Evolutionary conservation across 1,139 yeast species (phyloP).

Genomic region (Yamadazyma dushanensis): DNA sequence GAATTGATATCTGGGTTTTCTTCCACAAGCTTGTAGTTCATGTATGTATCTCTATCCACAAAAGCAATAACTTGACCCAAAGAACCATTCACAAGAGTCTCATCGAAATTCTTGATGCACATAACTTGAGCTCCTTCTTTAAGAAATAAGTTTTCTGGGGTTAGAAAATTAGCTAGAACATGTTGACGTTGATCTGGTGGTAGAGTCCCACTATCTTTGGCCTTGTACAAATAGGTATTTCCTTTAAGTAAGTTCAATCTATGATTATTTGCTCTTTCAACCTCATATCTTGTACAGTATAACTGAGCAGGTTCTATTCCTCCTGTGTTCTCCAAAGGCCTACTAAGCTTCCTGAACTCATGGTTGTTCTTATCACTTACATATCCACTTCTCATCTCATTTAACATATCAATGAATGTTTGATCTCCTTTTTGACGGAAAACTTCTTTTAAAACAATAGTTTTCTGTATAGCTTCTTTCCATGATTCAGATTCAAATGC

Average conservation of each 20-base stretch:
- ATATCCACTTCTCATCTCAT: slow-evolving; percentile 78
- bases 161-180: slow-evolving; percentile 65
- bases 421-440: slow-evolving; percentile 88
- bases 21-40: slow-evolving; percentile 22
- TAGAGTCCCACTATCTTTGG: slow-evolving; percentile 65
- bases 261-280: slow-evolving; percentile 68
- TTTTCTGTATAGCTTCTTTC: slow-evolving; percentile 61
- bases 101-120: slow-evolving; percentile 91
- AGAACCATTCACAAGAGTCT: slow-evolving; percentile 87
- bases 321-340: slow-evolving; percentile 59
- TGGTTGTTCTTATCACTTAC: slow-evolving; percentile 54
- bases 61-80: slow-evolving; percentile 70
- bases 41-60: slow-evolving; percentile 37
- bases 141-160: slow-evolving; percentile 60
- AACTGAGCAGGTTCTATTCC: slow-evolving; percentile 87
- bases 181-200: slow-evolving; percentile 44
- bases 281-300: slow-evolving; percentile 82
- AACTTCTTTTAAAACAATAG: slow-evolving; percentile 75
- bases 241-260: slow-evolving; percentile 57
- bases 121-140: slow-evolving; percentile 92
- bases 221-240: slow-evolving; percentile 43
- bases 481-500: slow-evolving; percentile 81
- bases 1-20: slow-evolving; percentile 21
- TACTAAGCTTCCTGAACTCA: slow-evolving; percentile 54
- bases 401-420: slow-evolving; percentile 78